Percentiles rank a stretch among this genome's conserved stretches.
phyloP scores from a whole-genome alignment of 192 early-diverging fungal species.

The Gryganskiella cystojenkinii region DNA sequence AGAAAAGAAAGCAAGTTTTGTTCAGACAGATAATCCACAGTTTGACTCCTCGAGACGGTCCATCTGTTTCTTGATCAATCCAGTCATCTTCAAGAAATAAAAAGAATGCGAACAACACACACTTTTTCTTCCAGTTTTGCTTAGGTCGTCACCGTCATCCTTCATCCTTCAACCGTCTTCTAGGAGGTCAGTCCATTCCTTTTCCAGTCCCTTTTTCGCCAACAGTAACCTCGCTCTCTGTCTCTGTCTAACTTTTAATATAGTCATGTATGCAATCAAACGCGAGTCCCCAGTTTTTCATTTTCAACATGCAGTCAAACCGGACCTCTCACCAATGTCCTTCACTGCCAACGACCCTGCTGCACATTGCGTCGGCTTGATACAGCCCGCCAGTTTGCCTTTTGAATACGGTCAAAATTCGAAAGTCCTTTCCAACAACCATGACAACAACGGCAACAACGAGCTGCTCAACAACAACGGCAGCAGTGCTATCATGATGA shows the following conservation, averaged over 20 bases:
- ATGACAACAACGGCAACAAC: neutral
- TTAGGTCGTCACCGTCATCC: neutral
- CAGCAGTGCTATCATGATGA: neutral
- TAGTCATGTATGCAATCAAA: too few species aligned
- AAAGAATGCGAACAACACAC: too few species aligned
- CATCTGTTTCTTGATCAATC: neutral
- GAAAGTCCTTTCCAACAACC: neutral
- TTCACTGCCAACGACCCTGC: constrained; percentile 19
- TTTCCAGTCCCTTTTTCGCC: neutral
- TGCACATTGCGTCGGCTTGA: constrained; percentile 22
- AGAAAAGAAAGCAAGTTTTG: too few species aligned
- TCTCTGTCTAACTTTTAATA: too few species aligned
- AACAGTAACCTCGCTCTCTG: neutral
- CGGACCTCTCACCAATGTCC: neutral
- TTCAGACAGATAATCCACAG: too few species aligned
- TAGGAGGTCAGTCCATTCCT: too few species aligned
- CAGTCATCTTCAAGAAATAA: neutral
- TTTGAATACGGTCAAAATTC: constrained; percentile 12
- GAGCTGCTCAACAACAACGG: neutral
- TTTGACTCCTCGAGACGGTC: too few species aligned
- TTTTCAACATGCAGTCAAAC: neutral
- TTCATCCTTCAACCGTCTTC: neutral
- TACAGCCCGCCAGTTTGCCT: constrained; percentile 3
- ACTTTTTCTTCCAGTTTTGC: neutral
- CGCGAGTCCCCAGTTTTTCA: too few species aligned